phyloP scores from a whole-genome alignment of 768 basidiomycete species.

The Paxillus rubicundulus region DNA sequence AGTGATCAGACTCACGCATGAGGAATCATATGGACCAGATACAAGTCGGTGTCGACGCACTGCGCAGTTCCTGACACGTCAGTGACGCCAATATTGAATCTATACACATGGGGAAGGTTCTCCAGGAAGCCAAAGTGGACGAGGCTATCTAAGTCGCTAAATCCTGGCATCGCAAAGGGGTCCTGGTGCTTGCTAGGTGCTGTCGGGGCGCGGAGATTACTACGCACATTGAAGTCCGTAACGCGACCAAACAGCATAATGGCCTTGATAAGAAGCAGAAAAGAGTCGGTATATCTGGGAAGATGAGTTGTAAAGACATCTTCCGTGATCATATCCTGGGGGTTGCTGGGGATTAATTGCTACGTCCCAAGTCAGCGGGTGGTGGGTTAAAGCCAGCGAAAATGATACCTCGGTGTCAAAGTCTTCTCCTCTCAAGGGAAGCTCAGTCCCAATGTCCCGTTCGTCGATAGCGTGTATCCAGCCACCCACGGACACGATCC shows the following conservation, averaged over 20 bases:
- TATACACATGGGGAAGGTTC: constrained; percentile 66
- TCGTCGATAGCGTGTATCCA: constrained; percentile 88
- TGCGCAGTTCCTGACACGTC: constrained; percentile 54
- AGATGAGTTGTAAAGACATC: constrained; percentile 71
- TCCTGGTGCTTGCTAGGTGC: constrained; percentile 71
- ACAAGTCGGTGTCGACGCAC: constrained; percentile 76
- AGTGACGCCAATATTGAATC: constrained; percentile 59
- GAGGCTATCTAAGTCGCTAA: constrained; percentile 67
- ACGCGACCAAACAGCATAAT: constrained; percentile 84
- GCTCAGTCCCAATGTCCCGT: constrained; percentile 78
- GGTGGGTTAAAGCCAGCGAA: not conserved
- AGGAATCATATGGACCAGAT: constrained; percentile 83
- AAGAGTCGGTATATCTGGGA: constrained; percentile 78
- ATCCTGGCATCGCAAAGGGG: constrained; percentile 65
- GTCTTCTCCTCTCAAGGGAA: constrained; percentile 72
- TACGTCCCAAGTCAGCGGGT: constrained; percentile 28
- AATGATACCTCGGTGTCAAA: constrained; percentile 65
- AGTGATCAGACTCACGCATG: constrained; percentile 60
- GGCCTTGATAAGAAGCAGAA: constrained; percentile 76
- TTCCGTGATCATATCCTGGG: constrained; percentile 64
- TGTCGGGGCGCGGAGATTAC: constrained; percentile 63
- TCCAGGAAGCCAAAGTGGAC: constrained; percentile 66
- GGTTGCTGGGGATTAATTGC: constrained; percentile 64
- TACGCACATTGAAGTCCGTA: constrained; percentile 81
- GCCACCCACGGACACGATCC: constrained; percentile 76